Evolutionary conservation across 148 eudicot genomes (phyloP).

Genomic region (Amaranthus hypochondriacus): DNA sequence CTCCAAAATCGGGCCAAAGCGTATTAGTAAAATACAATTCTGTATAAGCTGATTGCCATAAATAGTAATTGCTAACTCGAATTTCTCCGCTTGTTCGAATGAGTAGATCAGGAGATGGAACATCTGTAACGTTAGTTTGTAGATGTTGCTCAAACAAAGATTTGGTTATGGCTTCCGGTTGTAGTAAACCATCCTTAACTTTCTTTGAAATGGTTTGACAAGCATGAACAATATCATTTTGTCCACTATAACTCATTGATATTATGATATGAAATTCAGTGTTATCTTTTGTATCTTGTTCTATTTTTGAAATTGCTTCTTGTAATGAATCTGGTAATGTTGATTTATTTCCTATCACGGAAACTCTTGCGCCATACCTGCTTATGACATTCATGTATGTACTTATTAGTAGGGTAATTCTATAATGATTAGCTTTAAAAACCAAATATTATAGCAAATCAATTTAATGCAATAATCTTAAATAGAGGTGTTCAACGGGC

Average conservation of each 20-base stretch:
- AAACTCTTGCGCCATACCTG: conserved; percentile 22
- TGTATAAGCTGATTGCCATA: conserved; percentile 44
- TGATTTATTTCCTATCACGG: conserved; percentile 31
- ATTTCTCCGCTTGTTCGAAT: conserved; percentile 41
- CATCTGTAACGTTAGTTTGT: conserved; percentile 22
- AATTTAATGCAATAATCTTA: too few species aligned
- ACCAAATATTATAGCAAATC: too few species aligned
- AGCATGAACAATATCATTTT: conserved; percentile 37
- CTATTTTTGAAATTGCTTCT: conserved; percentile 9
- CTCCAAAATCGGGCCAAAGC: conserved; percentile 34
- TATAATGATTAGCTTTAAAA: too few species aligned
- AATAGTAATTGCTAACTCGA: conserved; percentile 35
- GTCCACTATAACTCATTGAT: conserved; percentile 30
- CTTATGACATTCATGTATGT: neutral
- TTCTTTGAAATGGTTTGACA: conserved; percentile 31
- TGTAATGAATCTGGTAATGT: conserved; percentile 23
- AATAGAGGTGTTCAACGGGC: too few species aligned
- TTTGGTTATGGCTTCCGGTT: conserved; percentile 27
- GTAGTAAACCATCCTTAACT: conserved; percentile 31
- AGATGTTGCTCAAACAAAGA: conserved; percentile 32
- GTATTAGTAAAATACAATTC: conserved; percentile 30
- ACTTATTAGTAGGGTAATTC: too few species aligned
- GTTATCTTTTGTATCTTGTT: conserved; percentile 26
- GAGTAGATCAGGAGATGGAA: conserved; percentile 37
- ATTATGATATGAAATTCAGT: conserved; percentile 5